Evolutionary conservation across 768 basidiomycete genomes (phyloP).

Genomic region (Suillus ampliporus): DNA sequence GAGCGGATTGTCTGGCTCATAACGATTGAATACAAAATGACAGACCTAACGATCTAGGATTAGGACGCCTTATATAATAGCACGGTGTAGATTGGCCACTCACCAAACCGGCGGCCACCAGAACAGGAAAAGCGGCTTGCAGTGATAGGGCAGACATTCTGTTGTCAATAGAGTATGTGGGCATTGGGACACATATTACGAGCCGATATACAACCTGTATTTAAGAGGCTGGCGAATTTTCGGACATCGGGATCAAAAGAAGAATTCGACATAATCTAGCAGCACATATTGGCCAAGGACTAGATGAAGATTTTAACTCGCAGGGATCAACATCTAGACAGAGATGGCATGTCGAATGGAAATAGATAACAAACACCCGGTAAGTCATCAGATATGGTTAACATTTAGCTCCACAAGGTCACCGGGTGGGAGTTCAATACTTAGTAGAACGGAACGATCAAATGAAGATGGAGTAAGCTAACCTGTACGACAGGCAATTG

Average conservation of each 20-base stretch:
- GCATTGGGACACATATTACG: constrained; percentile 19
- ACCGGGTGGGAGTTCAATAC: constrained; percentile 19
- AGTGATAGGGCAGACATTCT: constrained; percentile 26
- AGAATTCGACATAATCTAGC: constrained; percentile 44
- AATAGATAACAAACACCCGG: constrained; percentile 23
- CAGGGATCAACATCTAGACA: constrained; percentile 12
- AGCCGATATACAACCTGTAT: constrained; percentile 28
- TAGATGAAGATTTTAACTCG: constrained; percentile 28
- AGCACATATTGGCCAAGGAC: constrained; percentile 28
- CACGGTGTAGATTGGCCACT: constrained; percentile 6
- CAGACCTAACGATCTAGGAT: constrained; percentile 28
- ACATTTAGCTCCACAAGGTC: constrained; percentile 16
- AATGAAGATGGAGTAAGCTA: constrained; percentile 31
- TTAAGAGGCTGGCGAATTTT: constrained; percentile 35
- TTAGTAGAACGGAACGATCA: constrained; percentile 24
- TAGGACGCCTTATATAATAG: constrained; percentile 9
- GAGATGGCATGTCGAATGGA: constrained; percentile 17
- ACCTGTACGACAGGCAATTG: constrained; percentile 33
- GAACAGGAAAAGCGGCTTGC: constrained; percentile 27
- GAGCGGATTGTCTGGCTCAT: constrained; percentile 33
- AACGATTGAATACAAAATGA: constrained; percentile 39
- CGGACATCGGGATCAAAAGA: constrained; percentile 34
- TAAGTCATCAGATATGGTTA: constrained; percentile 22
- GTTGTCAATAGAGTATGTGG: constrained; percentile 20
- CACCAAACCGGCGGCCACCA: constrained; percentile 31